Conservation (phyloP, 225 moss, liverwort and hornwort species). For the Neckera pumila region DNA sequence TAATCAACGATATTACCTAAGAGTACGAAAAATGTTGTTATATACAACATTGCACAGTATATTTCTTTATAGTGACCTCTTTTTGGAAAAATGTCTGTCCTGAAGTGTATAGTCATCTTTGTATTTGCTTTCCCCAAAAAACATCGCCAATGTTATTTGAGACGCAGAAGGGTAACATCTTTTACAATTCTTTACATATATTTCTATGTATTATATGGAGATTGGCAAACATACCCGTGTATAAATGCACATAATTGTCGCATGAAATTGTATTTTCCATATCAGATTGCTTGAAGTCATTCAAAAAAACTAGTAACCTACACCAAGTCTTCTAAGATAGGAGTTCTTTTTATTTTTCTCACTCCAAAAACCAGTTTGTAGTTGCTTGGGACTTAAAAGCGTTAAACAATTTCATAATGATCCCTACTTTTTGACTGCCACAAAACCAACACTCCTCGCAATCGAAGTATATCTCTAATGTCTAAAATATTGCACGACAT, state of each 20-base stretch:
- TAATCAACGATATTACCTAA: fast-evolving
- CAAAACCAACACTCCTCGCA: not conserved
- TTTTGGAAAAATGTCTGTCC: fast-evolving
- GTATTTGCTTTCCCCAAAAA: fast-evolving
- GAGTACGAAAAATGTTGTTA: not conserved
- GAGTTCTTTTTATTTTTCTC: not conserved
- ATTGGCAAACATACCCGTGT: not conserved
- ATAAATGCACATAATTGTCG: not conserved
- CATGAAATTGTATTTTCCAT: not conserved
- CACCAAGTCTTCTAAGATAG: not conserved
- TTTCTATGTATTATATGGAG: fast-evolving
- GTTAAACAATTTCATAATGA: not conserved
- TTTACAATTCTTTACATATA: not conserved
- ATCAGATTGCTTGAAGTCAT: not conserved
- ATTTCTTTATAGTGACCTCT: fast-evolving
- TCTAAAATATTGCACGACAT: not conserved
- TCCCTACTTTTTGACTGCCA: too few relatives aligned
- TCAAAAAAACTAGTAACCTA: not conserved
- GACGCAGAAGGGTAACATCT: fast-evolving
- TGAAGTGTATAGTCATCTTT: not conserved
- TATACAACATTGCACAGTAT: fast-evolving
- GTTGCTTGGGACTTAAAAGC: not conserved
- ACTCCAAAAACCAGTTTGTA: not conserved
- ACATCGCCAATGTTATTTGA: not conserved
- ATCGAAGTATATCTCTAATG: not conserved